These are phyloP conservation scores for Chamaecyparis obtusa DNA, from an alignment of 75 land plant species.

Conservation along the genomic window DNA sequence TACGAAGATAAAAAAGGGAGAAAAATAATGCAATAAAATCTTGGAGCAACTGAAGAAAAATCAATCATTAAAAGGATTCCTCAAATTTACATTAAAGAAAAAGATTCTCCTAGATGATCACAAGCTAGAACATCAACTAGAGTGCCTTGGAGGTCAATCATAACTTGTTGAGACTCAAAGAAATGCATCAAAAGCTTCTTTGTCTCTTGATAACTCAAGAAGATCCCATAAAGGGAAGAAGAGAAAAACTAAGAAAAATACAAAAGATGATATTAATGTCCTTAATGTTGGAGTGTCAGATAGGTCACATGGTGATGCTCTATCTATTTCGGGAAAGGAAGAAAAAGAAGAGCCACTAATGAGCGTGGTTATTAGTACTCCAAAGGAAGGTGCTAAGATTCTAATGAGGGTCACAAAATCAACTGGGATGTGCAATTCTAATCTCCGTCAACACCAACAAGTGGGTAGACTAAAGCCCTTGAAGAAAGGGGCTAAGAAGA, in stretches of 20 bases:
- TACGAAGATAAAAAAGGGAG: background rate
- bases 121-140: background rate
- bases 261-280: background rate
- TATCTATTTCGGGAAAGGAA: background rate
- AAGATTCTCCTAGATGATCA: background rate
- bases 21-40: background rate
- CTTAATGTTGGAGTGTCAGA: background rate
- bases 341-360: background rate
- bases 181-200: background rate
- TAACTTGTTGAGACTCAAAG: background rate
- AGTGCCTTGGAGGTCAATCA: slow-evolving; percentile 2
- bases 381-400: background rate
- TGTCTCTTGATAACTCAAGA: slow-evolving; percentile 2
- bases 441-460: background rate
- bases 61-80: background rate
- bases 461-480: slow-evolving; percentile 9
- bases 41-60: background rate
- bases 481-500: slow-evolving; percentile 19
- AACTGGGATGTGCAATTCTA: background rate
- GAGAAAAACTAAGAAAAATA: background rate
- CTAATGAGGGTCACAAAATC: background rate
- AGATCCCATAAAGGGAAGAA: slow-evolving; percentile 8
- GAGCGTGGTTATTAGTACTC: background rate
- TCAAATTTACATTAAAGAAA: background rate
- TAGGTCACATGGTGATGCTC: background rate